phyloP scores from a whole-genome alignment of 139 green algal genomes.

The Coelastrella sp. region DNA sequence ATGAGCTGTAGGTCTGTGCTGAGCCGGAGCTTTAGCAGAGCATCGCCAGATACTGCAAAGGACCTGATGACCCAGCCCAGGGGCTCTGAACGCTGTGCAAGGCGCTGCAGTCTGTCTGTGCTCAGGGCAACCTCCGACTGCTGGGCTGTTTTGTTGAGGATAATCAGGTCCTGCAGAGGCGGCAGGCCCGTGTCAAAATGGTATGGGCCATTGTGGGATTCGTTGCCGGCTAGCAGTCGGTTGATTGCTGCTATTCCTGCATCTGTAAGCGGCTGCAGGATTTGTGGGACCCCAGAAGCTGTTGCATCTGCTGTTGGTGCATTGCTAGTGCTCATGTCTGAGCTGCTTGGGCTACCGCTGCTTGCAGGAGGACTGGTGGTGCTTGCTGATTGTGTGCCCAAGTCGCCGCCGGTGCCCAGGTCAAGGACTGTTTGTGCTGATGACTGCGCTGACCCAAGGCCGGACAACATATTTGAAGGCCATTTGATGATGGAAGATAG shows the following conservation, averaged over 20 bases:
- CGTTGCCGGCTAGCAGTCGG: background rate
- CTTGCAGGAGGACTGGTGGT: background rate
- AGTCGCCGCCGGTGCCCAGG: background rate
- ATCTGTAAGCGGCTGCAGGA: background rate
- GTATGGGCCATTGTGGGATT: background rate
- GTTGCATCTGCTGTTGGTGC: background rate
- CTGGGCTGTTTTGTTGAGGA: background rate
- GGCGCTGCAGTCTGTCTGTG: conserved; percentile 12
- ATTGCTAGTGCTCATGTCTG: background rate
- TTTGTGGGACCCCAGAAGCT: background rate
- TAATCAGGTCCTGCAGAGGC: background rate
- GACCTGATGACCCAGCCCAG: conserved; percentile 22
- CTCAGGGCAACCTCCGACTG: background rate
- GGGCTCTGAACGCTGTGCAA: background rate
- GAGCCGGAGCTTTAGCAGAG: conserved; percentile 24
- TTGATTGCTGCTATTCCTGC: conserved; percentile 26
- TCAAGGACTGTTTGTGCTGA: background rate
- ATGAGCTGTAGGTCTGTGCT: conserved; percentile 9
- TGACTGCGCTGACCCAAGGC: background rate
- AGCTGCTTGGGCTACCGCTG: background rate
- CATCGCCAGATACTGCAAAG: conserved; percentile 1
- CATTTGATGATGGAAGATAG: background rate
- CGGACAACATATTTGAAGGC: background rate
- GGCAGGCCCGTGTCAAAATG: background rate
- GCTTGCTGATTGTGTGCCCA: background rate